Percentiles rank a stretch among this genome's conserved stretches.
Evolutionary conservation across 345 rosid species (phyloP).

Genomic region (Murraya paniculata): DNA sequence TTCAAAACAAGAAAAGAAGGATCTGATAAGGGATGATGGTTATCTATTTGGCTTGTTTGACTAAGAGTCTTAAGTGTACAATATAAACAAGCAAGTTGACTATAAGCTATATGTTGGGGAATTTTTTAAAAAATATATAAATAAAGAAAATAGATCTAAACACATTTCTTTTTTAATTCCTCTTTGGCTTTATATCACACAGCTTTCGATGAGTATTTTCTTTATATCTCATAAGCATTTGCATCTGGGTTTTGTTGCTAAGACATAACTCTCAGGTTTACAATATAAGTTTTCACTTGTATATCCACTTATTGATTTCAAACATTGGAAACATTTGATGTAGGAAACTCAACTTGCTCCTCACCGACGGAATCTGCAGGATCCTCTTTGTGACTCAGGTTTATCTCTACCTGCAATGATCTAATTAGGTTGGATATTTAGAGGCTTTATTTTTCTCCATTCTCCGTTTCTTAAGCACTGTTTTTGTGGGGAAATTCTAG

Average conservation of each 20-base stretch:
- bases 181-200: neutral
- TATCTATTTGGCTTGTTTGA: neutral
- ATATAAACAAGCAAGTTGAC: neutral
- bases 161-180: neutral
- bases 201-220: neutral
- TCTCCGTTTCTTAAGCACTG: slow-evolving; percentile 17
- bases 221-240: neutral
- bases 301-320: neutral
- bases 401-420: slow-evolving; percentile 15
- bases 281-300: neutral
- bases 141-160: neutral
- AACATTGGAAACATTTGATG: slow-evolving; percentile 23
- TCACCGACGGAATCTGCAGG: slow-evolving; percentile 92
- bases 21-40: neutral
- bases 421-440: slow-evolving; percentile 14
- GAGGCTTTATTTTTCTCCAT: slow-evolving; percentile 4
- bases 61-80: neutral
- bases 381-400: slow-evolving; percentile 99
- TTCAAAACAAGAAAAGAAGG: too few relatives aligned
- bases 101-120: neutral
- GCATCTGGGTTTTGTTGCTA: neutral
- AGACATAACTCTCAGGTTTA: neutral
- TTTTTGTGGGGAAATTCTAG: slow-evolving; percentile 41
- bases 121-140: neutral
- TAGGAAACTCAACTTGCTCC: slow-evolving; percentile 96